These are phyloP conservation scores for Xylaria telfairii DNA, from an alignment of 495 filamentous ascomycete genomes.

Conservation along the genomic window DNA sequence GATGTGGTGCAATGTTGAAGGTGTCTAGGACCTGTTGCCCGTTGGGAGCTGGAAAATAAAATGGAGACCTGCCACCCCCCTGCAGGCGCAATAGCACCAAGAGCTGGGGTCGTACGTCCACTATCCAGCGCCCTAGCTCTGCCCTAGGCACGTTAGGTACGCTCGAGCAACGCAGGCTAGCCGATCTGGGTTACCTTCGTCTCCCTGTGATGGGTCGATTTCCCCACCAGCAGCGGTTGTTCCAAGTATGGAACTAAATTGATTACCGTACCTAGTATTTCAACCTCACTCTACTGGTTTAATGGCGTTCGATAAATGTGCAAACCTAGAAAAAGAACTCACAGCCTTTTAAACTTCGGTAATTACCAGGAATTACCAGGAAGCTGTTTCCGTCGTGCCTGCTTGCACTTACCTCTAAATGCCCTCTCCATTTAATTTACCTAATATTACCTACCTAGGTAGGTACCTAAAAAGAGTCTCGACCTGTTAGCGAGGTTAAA, in stretches of 20 bases:
- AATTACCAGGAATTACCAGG: not conserved
- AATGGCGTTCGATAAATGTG: not conserved
- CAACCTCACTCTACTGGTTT: not conserved
- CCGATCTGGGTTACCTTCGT: not conserved
- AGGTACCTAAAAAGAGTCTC: too few species aligned
- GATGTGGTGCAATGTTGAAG: conserved; percentile 14
- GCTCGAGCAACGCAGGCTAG: not conserved
- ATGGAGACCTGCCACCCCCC: conserved; percentile 24
- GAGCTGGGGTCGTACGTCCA: conserved; percentile 10
- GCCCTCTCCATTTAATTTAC: not conserved
- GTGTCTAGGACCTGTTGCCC: not conserved
- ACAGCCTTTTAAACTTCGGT: not conserved
- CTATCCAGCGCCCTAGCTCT: not conserved
- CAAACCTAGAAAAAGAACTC: not conserved
- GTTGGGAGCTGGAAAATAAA: conserved; percentile 29
- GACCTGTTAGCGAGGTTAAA: too few species aligned
- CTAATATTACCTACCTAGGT: too few species aligned
- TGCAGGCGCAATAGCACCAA: conserved; percentile 15
- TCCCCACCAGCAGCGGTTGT: conserved; percentile 16
- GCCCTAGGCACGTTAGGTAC: conserved; percentile 8
- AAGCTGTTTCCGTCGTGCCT: too few species aligned
- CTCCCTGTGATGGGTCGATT: conserved; percentile 2
- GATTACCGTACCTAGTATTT: conserved; percentile 1
- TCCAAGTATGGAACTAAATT: conserved; percentile 24
- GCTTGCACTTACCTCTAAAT: not conserved